Percentiles rank a stretch among this genome's conserved stretches.
These are phyloP conservation scores for Aspergillus awamori DNA, from an alignment of 2,329 filamentous ascomycete species.

Conservation along the genomic window DNA sequence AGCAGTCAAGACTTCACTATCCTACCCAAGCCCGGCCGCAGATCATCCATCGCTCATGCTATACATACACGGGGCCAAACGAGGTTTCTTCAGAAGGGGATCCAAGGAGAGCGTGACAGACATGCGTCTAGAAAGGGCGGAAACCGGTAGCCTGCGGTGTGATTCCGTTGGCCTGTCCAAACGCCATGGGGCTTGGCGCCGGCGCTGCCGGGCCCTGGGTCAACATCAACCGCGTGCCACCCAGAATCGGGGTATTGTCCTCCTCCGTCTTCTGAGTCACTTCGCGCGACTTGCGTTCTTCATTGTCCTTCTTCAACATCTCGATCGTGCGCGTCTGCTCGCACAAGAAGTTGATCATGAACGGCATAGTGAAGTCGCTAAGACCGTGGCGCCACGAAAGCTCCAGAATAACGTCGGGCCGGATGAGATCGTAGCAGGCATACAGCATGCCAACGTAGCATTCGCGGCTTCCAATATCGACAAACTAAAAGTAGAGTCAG, in stretches of 20 bases:
- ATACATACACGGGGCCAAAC: conserved; percentile 32
- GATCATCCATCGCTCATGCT: conserved; percentile 38
- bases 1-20: background rate
- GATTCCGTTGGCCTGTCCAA: conserved; percentile 82
- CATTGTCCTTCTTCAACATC: conserved; percentile 88
- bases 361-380: conserved; percentile 97
- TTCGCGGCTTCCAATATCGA: conserved; percentile 97
- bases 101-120: conserved; percentile 20
- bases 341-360: conserved; percentile 97
- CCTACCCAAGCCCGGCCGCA: conserved; percentile 8
- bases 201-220: conserved; percentile 78
- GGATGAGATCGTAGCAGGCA: conserved; percentile 95
- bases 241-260: conserved; percentile 90
- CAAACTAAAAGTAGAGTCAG: conserved; percentile 68
- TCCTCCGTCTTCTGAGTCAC: conserved; percentile 83
- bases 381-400: conserved; percentile 96
- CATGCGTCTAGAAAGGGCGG: conserved; percentile 53
- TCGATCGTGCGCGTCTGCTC: conserved; percentile 88
- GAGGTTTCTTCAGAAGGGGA: conserved; percentile 16
- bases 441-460: conserved; percentile 99
- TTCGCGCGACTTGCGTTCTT: conserved; percentile 77
- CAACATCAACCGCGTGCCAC: conserved; percentile 87
- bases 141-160: conserved; percentile 85
- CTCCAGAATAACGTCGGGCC: conserved; percentile 89
- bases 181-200: conserved; percentile 65